Conservation (phyloP, 441 rosid species). For the Adansonia rubrostipa region DNA sequence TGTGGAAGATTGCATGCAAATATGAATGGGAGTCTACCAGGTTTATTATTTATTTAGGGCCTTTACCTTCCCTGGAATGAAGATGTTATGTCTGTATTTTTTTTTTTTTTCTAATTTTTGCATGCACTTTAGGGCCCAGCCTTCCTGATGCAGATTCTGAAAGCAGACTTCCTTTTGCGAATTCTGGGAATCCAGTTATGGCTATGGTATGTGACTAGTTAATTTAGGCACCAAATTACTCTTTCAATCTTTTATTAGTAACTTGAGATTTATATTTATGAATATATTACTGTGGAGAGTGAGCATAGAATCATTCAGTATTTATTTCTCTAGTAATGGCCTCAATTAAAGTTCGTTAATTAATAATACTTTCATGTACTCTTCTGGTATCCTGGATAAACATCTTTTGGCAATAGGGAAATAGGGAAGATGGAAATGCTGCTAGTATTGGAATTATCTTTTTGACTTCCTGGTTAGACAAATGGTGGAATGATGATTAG, state of each 20-base stretch:
- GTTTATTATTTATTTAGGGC: slow-evolving; percentile 36
- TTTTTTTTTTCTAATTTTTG: slow-evolving; percentile 23
- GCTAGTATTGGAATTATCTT: slow-evolving; percentile 7
- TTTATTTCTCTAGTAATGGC: slow-evolving; percentile 7
- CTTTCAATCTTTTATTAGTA: not conserved
- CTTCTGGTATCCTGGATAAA: slow-evolving; percentile 15
- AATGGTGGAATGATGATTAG: slow-evolving; percentile 7
- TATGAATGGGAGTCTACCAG: slow-evolving; percentile 59
- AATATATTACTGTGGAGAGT: not conserved
- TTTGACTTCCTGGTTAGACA: not conserved
- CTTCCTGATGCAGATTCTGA: slow-evolving; percentile 58
- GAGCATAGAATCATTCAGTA: not conserved
- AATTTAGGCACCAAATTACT: not conserved
- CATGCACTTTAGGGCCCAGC: slow-evolving; percentile 45
- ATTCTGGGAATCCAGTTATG: slow-evolving; percentile 90
- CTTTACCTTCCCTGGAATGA: slow-evolving; percentile 18
- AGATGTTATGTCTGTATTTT: slow-evolving; percentile 6
- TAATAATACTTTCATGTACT: not conserved
- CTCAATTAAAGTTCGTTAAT: not conserved
- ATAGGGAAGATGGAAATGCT: slow-evolving; percentile 14
- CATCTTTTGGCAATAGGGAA: not conserved
- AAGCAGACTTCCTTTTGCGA: slow-evolving; percentile 75
- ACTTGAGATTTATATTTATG: slow-evolving; percentile 3
- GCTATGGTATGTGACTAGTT: slow-evolving; percentile 62
- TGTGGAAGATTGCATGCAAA: slow-evolving; percentile 45